Percentiles rank a stretch among this genome's conserved stretches.
These are phyloP conservation scores for Cytospora leucostoma DNA, from an alignment of 2,329 filamentous ascomycete genomes.

Conservation along the genomic window DNA sequence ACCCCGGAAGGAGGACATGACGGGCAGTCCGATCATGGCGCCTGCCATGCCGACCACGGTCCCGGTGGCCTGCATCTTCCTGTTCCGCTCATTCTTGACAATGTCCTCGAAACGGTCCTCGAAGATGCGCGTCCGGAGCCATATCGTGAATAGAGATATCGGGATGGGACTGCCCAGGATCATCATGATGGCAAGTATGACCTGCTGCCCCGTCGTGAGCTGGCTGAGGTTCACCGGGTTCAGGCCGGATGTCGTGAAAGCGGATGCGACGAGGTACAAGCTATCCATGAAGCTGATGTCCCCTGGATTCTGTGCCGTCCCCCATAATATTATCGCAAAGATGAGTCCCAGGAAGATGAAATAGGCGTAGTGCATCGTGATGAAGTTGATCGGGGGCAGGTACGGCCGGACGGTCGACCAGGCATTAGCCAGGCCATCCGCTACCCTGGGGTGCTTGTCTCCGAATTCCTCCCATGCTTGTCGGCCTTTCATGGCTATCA, in stretches of 20 bases:
- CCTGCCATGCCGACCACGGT: constrained; percentile 31
- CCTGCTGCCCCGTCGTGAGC: constrained; percentile 67
- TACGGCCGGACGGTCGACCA: constrained; percentile 21
- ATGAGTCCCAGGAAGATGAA: constrained; percentile 58
- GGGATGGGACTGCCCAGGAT: constrained; percentile 65
- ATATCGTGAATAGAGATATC: constrained; percentile 64
- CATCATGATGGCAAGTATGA: constrained; percentile 63
- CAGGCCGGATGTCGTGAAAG: constrained; percentile 67
- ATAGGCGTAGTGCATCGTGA: constrained; percentile 67
- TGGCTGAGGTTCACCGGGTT: constrained; percentile 62
- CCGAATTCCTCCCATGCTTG: constrained; percentile 12
- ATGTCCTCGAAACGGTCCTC: constrained; percentile 60
- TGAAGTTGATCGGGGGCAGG: constrained; percentile 57
- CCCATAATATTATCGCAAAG: constrained; percentile 63
- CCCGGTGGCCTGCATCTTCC: constrained; percentile 32
- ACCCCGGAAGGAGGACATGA: constrained; percentile 26
- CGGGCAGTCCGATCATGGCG: constrained; percentile 32
- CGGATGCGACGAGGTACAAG: constrained; percentile 64
- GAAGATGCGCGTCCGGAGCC: constrained; percentile 62
- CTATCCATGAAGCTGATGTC: constrained; percentile 63
- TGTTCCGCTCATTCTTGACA: constrained; percentile 45
- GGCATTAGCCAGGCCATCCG: constrained; percentile 8
- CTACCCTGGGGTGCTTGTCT: constrained; percentile 6
- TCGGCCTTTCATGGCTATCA: constrained; percentile 8
- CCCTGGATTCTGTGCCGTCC: constrained; percentile 49